A percentile compares a stretch with the other conserved stretches of the same genome.
Evolutionary conservation across 2,329 filamentous ascomycete species (phyloP).

Genomic region (Fusarium hainanense): DNA sequence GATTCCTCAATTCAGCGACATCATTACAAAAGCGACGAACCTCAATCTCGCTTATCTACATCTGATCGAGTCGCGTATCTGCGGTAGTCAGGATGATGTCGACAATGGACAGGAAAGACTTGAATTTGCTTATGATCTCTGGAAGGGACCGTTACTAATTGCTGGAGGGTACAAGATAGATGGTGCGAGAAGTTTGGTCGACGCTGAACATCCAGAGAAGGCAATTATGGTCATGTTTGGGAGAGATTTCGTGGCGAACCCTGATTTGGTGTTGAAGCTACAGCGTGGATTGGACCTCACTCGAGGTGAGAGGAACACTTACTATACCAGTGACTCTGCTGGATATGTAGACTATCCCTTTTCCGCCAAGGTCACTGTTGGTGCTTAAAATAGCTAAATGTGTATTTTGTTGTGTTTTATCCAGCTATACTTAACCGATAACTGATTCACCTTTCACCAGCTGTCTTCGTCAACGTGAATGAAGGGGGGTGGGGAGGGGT

Average conservation of each 20-base stretch:
- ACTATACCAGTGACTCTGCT: constrained; percentile 37
- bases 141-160: constrained; percentile 49
- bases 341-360: constrained; percentile 50
- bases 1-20: constrained; percentile 69
- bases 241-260: constrained; percentile 48
- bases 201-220: constrained; percentile 46
- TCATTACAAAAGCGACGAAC: constrained; percentile 62
- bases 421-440: no score
- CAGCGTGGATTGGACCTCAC: constrained; percentile 44
- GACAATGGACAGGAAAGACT: constrained; percentile 49
- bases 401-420: no score
- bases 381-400: no score
- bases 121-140: constrained; percentile 51
- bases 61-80: constrained; percentile 67
- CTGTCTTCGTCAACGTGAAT: no score
- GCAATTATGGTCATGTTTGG: constrained; percentile 52
- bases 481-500: no score
- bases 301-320: constrained; percentile 43
- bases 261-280: constrained; percentile 43
- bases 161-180: constrained; percentile 50
- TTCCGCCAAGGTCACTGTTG: accelerated
- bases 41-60: constrained; percentile 71
- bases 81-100: constrained; percentile 52
- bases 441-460: no score
- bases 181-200: constrained; percentile 44